Evolutionary conservation across 2,329 filamentous ascomycete genomes (phyloP).

Genomic region (Onygena corvina): DNA sequence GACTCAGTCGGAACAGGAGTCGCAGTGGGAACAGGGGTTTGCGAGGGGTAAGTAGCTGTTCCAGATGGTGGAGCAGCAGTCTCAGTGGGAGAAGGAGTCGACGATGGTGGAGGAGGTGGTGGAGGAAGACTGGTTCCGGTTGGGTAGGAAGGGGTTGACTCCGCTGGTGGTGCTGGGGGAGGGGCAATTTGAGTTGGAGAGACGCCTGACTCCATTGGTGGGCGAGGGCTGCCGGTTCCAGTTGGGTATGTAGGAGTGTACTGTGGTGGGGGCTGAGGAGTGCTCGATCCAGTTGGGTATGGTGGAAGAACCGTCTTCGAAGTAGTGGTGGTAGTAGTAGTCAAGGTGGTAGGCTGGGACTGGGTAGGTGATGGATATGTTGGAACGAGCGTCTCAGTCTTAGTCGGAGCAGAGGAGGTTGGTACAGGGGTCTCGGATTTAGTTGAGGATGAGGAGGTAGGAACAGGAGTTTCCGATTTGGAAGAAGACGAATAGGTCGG

Average conservation of each 20-base stretch:
- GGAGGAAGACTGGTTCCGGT: background rate
- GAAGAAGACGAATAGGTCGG: background rate
- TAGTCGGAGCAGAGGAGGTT: background rate
- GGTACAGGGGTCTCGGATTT: conserved; percentile 1
- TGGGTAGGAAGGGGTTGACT: background rate
- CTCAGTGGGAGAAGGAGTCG: conserved; percentile 9
- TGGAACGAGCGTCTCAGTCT: conserved; percentile 7
- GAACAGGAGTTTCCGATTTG: no score
- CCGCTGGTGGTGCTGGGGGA: background rate
- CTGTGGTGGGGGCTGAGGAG: background rate
- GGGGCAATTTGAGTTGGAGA: background rate
- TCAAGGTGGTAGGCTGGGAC: conserved; percentile 4
- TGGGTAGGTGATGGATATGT: no score
- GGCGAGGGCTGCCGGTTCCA: background rate
- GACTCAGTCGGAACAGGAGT: conserved; percentile 5
- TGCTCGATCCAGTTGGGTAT: background rate
- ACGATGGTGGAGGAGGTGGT: conserved; percentile 5
- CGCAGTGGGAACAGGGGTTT: conserved; percentile 8
- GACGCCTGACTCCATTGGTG: background rate
- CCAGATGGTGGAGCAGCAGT: conserved; percentile 8
- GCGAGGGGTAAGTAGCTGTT: background rate
- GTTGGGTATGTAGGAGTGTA: background rate
- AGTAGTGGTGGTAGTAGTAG: background rate
- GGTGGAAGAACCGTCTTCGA: background rate
- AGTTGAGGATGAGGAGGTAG: background rate